Conservation (phyloP, 1,284 basidiomycete species). For the Apiotrichum laibachii region DNA sequence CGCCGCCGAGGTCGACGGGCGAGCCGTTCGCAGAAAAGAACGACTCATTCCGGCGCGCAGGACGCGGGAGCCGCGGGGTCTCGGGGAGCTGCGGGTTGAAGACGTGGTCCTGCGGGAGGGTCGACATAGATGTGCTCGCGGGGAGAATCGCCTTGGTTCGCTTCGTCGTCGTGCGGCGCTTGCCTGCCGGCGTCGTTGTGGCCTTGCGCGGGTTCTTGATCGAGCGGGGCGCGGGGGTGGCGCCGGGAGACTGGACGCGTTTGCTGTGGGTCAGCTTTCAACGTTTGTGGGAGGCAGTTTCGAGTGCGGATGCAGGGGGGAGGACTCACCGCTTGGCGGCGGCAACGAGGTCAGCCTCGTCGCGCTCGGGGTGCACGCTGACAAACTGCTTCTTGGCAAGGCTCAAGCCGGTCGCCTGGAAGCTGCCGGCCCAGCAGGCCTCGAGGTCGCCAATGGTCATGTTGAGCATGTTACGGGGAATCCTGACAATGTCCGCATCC, state of each 20-base stretch:
- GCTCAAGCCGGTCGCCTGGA: conserved; percentile 38
- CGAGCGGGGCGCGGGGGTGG: conserved; percentile 2
- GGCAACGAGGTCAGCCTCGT: conserved; percentile 21
- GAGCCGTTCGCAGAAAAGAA: conserved; percentile 39
- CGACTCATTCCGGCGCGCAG: conserved; percentile 33
- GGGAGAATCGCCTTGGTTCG: conserved; percentile 15
- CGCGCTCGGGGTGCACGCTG: conserved; percentile 26
- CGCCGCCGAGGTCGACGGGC: conserved; percentile 11
- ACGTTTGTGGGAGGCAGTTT: too few species aligned
- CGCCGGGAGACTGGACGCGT: conserved; percentile 5
- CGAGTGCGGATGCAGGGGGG: too few species aligned
- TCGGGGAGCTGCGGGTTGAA: conserved; percentile 44
- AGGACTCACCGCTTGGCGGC: conserved; percentile 38
- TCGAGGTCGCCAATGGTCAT: conserved; percentile 49
- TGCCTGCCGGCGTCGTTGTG: conserved; percentile 1
- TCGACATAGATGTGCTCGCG: conserved; percentile 12
- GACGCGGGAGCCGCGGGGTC: conserved; percentile 38
- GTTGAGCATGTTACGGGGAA: conserved; percentile 43
- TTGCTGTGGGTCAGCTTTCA: not conserved
- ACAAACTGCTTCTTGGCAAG: conserved; percentile 34
- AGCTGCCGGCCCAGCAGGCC: conserved; percentile 45
- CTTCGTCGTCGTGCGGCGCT: conserved; percentile 13
- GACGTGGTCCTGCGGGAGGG: conserved; percentile 44
- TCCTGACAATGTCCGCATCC: conserved; percentile 46
- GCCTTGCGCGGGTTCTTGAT: conserved; percentile 6